Evolutionary conservation across 352 stramenopile species (phyloP).

Genomic region (Globisporangium emineosum): DNA sequence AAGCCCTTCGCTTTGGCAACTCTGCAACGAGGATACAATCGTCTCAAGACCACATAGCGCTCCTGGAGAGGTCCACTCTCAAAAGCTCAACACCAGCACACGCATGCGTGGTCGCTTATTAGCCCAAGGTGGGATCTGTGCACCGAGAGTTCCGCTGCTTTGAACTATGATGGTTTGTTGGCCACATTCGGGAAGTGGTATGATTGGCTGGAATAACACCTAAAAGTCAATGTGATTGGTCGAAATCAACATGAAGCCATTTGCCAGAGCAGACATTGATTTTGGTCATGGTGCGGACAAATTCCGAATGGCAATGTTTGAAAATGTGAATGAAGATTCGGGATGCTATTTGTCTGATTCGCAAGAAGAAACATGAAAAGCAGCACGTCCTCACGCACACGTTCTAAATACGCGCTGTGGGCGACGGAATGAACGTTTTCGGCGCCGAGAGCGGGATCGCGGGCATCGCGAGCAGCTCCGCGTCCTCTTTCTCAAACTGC

Average conservation of each 20-base stretch:
- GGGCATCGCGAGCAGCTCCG: constrained; percentile 30
- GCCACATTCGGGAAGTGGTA: too few species aligned
- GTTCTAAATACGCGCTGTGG: constrained; percentile 8
- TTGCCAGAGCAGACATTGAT: too few species aligned
- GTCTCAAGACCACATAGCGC: neutral
- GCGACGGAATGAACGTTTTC: constrained; percentile 26
- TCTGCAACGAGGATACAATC: neutral
- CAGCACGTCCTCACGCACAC: neutral
- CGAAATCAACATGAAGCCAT: too few species aligned
- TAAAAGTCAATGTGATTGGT: too few species aligned
- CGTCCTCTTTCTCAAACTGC: constrained; percentile 38
- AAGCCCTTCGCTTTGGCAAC: neutral
- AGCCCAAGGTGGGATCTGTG: neutral
- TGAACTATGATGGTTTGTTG: neutral
- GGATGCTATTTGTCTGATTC: neutral
- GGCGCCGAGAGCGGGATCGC: constrained; percentile 34
- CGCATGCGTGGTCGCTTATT: neutral
- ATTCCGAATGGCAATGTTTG: neutral
- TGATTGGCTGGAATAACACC: too few species aligned
- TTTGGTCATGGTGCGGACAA: too few species aligned
- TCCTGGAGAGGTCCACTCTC: neutral
- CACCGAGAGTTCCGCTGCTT: neutral
- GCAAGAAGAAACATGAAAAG: neutral
- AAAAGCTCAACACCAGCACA: neutral
- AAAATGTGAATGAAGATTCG: too few species aligned